These are phyloP conservation scores for Leccinum pellstonianum DNA, from an alignment of 768 basidiomycete species.

Conservation along the genomic window DNA sequence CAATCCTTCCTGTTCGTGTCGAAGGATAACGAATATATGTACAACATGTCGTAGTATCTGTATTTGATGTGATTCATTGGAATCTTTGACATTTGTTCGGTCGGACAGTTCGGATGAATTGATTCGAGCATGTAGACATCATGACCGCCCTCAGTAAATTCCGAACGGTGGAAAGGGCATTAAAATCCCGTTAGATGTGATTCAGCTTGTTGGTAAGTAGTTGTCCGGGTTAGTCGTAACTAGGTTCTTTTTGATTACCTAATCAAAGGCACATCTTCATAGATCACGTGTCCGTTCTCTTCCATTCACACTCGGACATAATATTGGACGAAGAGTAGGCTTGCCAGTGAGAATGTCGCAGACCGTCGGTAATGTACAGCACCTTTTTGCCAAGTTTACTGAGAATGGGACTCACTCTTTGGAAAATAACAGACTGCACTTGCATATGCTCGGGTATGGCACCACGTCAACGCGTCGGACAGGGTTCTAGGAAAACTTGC, in stretches of 20 bases:
- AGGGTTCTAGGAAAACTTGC: conserved; percentile 94
- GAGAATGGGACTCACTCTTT: not conserved
- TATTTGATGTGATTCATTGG: not conserved
- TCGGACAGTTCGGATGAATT: not conserved
- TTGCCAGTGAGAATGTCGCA: conserved; percentile 64
- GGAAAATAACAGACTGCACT: conserved; percentile 73
- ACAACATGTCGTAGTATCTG: not conserved
- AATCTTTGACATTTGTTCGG: not conserved
- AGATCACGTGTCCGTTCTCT: not conserved
- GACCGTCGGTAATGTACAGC: conserved; percentile 72
- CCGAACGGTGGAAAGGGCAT: not conserved
- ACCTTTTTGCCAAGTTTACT: not conserved
- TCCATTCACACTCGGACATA: not conserved
- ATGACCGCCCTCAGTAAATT: not conserved
- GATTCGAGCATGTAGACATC: not conserved
- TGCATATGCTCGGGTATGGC: conserved; percentile 95
- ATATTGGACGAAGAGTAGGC: not conserved
- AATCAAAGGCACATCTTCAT: not conserved
- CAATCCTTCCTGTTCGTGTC: not conserved
- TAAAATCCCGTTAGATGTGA: not conserved
- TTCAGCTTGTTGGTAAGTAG: not conserved
- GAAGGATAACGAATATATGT: not conserved
- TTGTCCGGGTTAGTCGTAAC: conserved; percentile 28
- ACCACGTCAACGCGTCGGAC: conserved; percentile 88
- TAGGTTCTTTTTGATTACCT: not conserved